Conservation (phyloP, 352 stramenopile genomes). For the Pythium dissotocum region DNA sequence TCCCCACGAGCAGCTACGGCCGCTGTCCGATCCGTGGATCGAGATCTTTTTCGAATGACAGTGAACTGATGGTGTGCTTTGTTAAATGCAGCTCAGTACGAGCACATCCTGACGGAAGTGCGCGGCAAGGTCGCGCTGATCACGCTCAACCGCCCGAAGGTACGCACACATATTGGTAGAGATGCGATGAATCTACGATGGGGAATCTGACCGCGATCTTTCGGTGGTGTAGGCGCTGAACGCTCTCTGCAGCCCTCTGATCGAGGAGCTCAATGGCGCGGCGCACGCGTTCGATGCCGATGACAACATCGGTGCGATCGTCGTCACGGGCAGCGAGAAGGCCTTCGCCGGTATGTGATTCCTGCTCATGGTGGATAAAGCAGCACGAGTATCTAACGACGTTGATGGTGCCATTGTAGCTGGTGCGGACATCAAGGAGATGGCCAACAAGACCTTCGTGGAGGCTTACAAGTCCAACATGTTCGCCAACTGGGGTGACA, state of each 20-base stretch:
- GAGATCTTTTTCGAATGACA: not conserved
- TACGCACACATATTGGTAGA: not conserved
- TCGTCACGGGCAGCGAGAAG: conserved; percentile 96
- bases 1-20: not conserved
- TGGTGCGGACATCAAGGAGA: conserved; percentile 97
- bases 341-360: conserved; percentile 89
- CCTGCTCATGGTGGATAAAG: not conserved
- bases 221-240: conserved; percentile 86
- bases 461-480: conserved; percentile 95
- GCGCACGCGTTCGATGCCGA: conserved; percentile 92
- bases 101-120: conserved; percentile 88
- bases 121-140: conserved; percentile 93
- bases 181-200: not conserved
- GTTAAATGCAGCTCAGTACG: conserved; percentile 61
- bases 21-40: not conserved
- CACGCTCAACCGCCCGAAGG: conserved; percentile 95
- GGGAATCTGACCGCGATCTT: not conserved
- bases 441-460: conserved; percentile 93
- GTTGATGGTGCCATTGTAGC: conserved; percentile 36
- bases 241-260: conserved; percentile 94
- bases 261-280: conserved; percentile 95
- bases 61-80: not conserved
- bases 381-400: not conserved
- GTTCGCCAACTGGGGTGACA: conserved; percentile 96
- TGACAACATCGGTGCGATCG: conserved; percentile 92